Evolutionary conservation across 2,329 filamentous ascomycete species (phyloP).

Genomic region (Teratosphaeriaceae sp.): DNA sequence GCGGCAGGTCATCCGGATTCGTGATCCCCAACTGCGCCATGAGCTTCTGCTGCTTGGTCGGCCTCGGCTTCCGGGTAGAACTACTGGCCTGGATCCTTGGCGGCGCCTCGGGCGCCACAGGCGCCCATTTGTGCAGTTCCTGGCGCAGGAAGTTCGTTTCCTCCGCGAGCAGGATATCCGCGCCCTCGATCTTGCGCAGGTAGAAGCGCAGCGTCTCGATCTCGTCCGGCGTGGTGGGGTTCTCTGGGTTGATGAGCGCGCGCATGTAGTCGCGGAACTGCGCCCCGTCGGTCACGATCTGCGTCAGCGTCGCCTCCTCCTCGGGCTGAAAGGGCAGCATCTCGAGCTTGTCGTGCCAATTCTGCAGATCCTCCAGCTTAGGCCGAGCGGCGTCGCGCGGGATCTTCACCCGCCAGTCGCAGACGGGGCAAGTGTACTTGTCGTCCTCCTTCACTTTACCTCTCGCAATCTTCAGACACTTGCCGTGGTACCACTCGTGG

Average conservation of each 20-base stretch:
- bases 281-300: slow-evolving; percentile 78
- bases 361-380: slow-evolving; percentile 81
- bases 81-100: slow-evolving; percentile 80
- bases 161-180: slow-evolving; percentile 81
- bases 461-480: slow-evolving; percentile 93
- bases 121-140: slow-evolving; percentile 90
- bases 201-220: slow-evolving; percentile 90
- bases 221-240: slow-evolving; percentile 71
- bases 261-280: slow-evolving; percentile 78
- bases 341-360: slow-evolving; percentile 77
- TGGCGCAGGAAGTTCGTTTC: slow-evolving; percentile 99
- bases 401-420: slow-evolving; percentile 95
- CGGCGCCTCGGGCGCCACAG: slow-evolving; percentile 78
- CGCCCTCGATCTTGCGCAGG: slow-evolving; percentile 91
- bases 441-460: slow-evolving; percentile 98
- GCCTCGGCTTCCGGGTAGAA: slow-evolving; percentile 89
- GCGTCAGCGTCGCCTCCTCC: slow-evolving; percentile 76
- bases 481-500: slow-evolving; percentile 99
- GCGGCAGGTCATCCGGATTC: slow-evolving; percentile 83
- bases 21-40: slow-evolving; percentile 83
- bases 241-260: slow-evolving; percentile 71
- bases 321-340: slow-evolving; percentile 81
- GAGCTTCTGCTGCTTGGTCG: slow-evolving; percentile 94
- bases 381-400: slow-evolving; percentile 92
- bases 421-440: slow-evolving; percentile 97